Evolutionary conservation across 768 basidiomycete genomes (phyloP), one percentile per base, ranked within the genome.

Genomic region (Tulasnella sp.): DNA sequence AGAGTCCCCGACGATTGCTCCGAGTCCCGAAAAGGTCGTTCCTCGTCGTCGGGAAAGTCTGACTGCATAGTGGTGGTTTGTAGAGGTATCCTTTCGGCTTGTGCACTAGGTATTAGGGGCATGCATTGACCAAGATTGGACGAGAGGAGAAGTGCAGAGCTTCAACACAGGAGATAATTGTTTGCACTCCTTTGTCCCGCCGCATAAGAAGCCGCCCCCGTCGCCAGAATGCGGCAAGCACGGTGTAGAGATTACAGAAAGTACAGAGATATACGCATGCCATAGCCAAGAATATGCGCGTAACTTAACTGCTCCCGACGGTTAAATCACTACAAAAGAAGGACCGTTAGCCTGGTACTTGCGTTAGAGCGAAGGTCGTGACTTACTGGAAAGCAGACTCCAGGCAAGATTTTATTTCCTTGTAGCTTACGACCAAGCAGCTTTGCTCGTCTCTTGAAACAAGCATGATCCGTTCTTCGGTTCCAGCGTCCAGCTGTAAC

Each of bases 391-490:
- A 97, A 11, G 95, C 92, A 3, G 89, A 87, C 71, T 95, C 91
- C 49, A 97, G 86, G 81, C 93, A 96, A 2, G 87, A 82, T 84
- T 93, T 96, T 84, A 98, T 87, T 74, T 97, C 96, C 82, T 91
- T 92, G 84, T 96, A 97, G 81, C 89, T 93, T 52, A 97, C 95
- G 11, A 97, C 93, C 19, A 98, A 87, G 82, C 96, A 97, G 80
- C 91, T 96, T 85, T 97, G 96, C 82, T 99, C 97, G 82, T 99
- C 97, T 67, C 97, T 87, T 7, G 95, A 90, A 36, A 97, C 90
- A 34, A 99, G 88, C 96, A 98, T 97, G 79, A 99, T 86, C 78
- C 91, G 91, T 82, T 99, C 97, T 64, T 99, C 97, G 17, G 91
- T 89, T 7, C 96, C 97, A 9, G 91, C 91, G 82, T 99, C 97